These are phyloP conservation scores for Puya raimondii DNA, from an alignment of 176 grass and related monocot genomes.

Conservation along the genomic window DNA sequence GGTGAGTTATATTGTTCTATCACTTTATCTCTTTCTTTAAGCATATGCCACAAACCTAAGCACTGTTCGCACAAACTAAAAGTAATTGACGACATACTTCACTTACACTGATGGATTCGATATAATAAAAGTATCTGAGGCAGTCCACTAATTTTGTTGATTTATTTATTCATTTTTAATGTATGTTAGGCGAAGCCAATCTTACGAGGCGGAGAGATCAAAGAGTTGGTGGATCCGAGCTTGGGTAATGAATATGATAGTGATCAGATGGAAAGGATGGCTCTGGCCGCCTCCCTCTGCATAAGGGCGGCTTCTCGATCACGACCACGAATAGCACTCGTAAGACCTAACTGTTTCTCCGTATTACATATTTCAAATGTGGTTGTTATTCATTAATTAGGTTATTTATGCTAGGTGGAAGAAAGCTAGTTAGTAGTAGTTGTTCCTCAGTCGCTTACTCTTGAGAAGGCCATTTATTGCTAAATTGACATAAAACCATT, in stretches of 20 bases:
- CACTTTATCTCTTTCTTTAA: constrained; percentile 8
- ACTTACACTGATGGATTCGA: constrained; percentile 4
- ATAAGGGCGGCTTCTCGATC: constrained; percentile 44
- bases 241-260: constrained; percentile 49
- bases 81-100: neutral
- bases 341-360: constrained; percentile 32
- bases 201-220: constrained; percentile 52
- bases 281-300: constrained; percentile 57
- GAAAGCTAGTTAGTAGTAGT: neutral
- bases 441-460: neutral
- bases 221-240: constrained; percentile 51
- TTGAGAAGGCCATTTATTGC: neutral
- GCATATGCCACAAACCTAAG: constrained; percentile 4
- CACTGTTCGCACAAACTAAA: constrained; percentile 1
- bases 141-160: neutral
- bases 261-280: constrained; percentile 69
- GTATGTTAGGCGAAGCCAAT: constrained; percentile 70
- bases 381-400: neutral
- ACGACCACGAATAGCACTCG: constrained; percentile 50
- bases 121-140: constrained; percentile 2
- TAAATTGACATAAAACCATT: neutral
- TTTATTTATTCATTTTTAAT: neutral
- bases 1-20: constrained; percentile 38
- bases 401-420: neutral
- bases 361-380: neutral